Evolutionary conservation across 2,329 filamentous ascomycete genomes (phyloP).

Genomic region (Raffaelea ambrosiae): DNA sequence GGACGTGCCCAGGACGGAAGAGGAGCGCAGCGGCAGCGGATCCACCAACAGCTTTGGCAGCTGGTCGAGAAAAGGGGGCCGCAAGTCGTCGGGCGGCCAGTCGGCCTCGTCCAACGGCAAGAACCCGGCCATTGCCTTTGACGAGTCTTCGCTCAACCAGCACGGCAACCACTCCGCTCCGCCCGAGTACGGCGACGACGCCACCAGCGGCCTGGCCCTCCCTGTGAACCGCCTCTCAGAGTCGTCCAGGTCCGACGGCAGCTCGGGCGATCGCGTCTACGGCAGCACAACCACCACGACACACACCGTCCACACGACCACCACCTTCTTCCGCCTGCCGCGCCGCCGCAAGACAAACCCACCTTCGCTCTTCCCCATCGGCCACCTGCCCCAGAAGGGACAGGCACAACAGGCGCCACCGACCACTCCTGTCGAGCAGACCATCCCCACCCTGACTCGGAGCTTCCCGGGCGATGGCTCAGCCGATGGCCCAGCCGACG

Average conservation of each 20-base stretch:
- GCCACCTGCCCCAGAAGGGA: slow-evolving; percentile 55
- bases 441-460: not conserved
- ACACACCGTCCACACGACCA: slow-evolving; percentile 54
- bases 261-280: slow-evolving; percentile 58
- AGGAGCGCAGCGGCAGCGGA: slow-evolving; percentile 11
- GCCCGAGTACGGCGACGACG: slow-evolving; percentile 52
- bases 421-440: slow-evolving; percentile 4
- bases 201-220: slow-evolving; percentile 47
- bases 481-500: too few relatives aligned
- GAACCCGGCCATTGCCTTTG: slow-evolving; percentile 43
- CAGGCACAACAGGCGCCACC: slow-evolving; percentile 30
- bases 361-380: slow-evolving; percentile 73
- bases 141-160: slow-evolving; percentile 44
- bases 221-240: slow-evolving; percentile 65
- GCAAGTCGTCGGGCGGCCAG: slow-evolving; percentile 27
- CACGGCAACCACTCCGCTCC: slow-evolving; percentile 20
- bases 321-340: slow-evolving; percentile 72
- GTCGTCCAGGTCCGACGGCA: slow-evolving; percentile 83
- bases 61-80: slow-evolving; percentile 30
- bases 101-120: slow-evolving; percentile 29
- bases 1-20: slow-evolving; percentile 33
- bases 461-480: too few relatives aligned
- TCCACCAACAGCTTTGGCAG: slow-evolving; percentile 10
- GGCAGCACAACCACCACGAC: slow-evolving; percentile 53
- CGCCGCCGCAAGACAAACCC: slow-evolving; percentile 51